Percentiles rank a stretch among this genome's conserved stretches.
Evolutionary conservation across 495 filamentous ascomycete species (phyloP).

Genomic region (Aspergillus avenaceus): DNA sequence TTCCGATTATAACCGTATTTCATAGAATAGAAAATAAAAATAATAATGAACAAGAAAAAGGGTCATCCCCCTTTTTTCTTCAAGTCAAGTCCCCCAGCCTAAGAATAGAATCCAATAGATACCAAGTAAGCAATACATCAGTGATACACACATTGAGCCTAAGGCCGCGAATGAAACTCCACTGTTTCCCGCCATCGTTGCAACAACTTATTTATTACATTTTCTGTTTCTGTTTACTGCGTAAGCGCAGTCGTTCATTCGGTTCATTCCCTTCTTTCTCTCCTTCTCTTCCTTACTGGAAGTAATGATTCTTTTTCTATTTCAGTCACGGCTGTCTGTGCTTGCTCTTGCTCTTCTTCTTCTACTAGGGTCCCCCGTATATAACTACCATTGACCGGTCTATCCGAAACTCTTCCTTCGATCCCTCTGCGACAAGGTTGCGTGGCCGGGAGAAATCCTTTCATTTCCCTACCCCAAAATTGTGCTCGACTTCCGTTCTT

Average conservation of each 20-base stretch:
- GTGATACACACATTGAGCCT: background rate
- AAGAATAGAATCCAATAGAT: background rate
- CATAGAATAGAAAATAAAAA: too few species aligned
- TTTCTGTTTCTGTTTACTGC: too few species aligned
- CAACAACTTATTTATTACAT: background rate
- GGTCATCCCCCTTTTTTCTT: background rate
- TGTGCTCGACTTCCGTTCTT: background rate
- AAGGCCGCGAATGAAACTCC: background rate
- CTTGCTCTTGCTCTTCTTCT: background rate
- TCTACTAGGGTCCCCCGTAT: background rate
- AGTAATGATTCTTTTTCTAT: background rate
- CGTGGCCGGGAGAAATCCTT: slow-evolving; percentile 9
- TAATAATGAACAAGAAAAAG: too few species aligned
- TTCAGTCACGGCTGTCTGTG: background rate
- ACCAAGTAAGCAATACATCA: background rate
- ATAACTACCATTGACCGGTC: too few species aligned
- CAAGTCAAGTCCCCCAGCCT: background rate
- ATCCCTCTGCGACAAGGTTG: slow-evolving; percentile 6
- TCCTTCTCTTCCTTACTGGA: background rate
- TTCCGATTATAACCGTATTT: too few species aligned
- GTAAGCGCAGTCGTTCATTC: background rate
- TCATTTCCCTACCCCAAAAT: slow-evolving; percentile 7
- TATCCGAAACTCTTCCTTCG: background rate
- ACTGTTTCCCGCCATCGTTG: background rate
- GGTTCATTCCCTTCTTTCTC: background rate